Base-by-base conservation (phyloP, 345 rosid species). In the Eucalyptus marginata region DNA sequence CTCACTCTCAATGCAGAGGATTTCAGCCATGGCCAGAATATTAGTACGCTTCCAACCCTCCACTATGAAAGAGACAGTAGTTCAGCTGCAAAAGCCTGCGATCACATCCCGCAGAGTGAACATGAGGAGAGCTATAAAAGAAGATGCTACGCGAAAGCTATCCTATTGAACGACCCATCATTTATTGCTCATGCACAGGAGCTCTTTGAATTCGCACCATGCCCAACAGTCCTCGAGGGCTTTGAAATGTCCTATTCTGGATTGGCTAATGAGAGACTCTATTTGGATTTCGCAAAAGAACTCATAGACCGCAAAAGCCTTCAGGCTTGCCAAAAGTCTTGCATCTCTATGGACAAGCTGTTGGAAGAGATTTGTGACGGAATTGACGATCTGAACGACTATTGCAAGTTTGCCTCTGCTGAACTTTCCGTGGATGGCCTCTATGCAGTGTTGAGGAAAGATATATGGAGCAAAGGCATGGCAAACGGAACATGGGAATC, bases 201-300 rank as follows among this genome's bases (percentile, higher is more conserved):
- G 87, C 95, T 90, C 88, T 94, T 95, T 52, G 90, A 92, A 89
- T 90, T 96, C 40, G 86, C 90, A 29, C 83, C 87, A 81, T 92
- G 88, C 68, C 88, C 89, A 71, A 64, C 88, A 16, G 47, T 86
- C 52, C 56, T 88, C 54, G 90, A 89, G 90, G 66, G 85, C 44
- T 56, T 50, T 17, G 81, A 83, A 46, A 88, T 81, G 29, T 13
- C 80, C 20, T 90, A 86, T 81, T 56, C 86, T 25, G 62, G 62
- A 40, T 87, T 80, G 47, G 88, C 91, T 31, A 89, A 92, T 33
- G 88, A 87, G 86, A 93, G 87, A 92, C 95, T 95, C 89, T 93
- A 90, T 81, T 86, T 94, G 86, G 98, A 95, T 89, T 96, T 93
- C 49, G 96, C 98, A 79, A 93, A 92, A 71, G 99, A 97, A 91